Conservation (phyloP, 345 rosid species). For the Clarkia xantiana region DNA sequence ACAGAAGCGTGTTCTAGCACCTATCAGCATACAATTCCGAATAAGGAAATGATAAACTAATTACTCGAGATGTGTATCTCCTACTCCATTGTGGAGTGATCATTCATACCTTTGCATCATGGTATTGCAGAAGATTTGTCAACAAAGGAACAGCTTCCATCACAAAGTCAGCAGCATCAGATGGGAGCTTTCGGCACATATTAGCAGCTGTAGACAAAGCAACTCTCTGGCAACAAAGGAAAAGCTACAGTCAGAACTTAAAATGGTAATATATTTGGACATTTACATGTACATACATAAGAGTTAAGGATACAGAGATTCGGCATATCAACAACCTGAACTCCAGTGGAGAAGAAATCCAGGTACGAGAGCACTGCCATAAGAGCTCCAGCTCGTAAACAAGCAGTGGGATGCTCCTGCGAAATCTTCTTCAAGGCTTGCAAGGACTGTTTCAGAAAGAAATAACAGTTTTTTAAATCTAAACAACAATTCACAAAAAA, state of each 20-base stretch:
- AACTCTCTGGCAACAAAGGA: constrained; percentile 45
- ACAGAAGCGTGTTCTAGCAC: constrained; percentile 97
- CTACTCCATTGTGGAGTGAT: neutral
- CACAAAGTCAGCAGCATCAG: constrained; percentile 98
- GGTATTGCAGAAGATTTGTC: constrained; percentile 95
- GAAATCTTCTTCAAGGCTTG: constrained; percentile 99
- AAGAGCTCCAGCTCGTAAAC: constrained; percentile 95
- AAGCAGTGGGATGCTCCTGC: constrained; percentile 99
- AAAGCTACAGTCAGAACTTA: neutral
- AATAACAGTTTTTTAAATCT: constrained; percentile 2
- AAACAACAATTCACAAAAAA: neutral
- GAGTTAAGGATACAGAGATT: neutral
- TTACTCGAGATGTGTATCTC: neutral
- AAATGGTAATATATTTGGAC: neutral
- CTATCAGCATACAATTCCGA: constrained; percentile 20
- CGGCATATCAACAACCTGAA: constrained; percentile 44
- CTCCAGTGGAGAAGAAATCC: constrained; percentile 99
- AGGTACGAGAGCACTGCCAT: constrained; percentile 99
- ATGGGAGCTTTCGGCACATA: constrained; percentile 98
- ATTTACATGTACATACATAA: neutral
- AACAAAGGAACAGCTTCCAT: constrained; percentile 98
- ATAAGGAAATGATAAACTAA: constrained; percentile 8
- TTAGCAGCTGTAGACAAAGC: constrained; percentile 98
- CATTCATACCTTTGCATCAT: constrained; percentile 66
- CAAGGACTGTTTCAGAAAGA: constrained; percentile 45